These are phyloP conservation scores for Talaromyces wortmannii DNA, from an alignment of 495 filamentous ascomycete species.

Conservation along the genomic window DNA sequence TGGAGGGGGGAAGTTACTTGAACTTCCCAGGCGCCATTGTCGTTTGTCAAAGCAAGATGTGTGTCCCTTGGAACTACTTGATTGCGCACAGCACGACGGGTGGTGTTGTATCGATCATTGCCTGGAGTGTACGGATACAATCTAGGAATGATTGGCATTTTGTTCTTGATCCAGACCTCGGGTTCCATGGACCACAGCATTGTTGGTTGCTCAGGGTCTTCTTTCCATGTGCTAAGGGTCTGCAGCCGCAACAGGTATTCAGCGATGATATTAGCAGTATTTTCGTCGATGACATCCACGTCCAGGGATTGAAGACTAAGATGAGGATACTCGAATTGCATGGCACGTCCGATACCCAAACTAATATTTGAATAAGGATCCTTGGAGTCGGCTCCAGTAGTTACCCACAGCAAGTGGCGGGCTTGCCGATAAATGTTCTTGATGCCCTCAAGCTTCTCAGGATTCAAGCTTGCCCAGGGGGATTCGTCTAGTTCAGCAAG, in stretches of 20 bases:
- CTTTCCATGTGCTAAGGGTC: background rate
- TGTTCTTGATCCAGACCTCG: conserved; percentile 18
- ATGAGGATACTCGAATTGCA: conserved; percentile 13
- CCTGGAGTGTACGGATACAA: conserved; percentile 9
- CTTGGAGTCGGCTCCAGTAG: conserved; percentile 9
- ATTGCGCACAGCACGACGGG: conserved; percentile 14
- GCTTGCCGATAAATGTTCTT: conserved; percentile 16
- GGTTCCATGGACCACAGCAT: conserved; percentile 11
- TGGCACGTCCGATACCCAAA: conserved; percentile 24
- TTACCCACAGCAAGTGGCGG: conserved; percentile 31
- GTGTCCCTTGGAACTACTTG: background rate
- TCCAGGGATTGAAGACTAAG: conserved; percentile 22
- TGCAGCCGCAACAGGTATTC: background rate
- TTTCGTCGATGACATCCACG: background rate
- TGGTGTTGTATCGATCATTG: conserved; percentile 34
- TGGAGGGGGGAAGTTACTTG: no score
- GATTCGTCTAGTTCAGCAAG: conserved; percentile 35
- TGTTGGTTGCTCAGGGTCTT: no score
- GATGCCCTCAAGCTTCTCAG: conserved; percentile 4
- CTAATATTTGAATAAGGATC: conserved; percentile 23
- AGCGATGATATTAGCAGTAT: background rate
- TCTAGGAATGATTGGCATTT: conserved; percentile 22
- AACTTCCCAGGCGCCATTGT: no score
- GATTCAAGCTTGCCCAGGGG: conserved; percentile 31
- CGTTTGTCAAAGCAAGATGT: no score